These are phyloP conservation scores for Neofusicoccum ribis DNA, from an alignment of 2,329 filamentous ascomycete species.

Conservation along the genomic window DNA sequence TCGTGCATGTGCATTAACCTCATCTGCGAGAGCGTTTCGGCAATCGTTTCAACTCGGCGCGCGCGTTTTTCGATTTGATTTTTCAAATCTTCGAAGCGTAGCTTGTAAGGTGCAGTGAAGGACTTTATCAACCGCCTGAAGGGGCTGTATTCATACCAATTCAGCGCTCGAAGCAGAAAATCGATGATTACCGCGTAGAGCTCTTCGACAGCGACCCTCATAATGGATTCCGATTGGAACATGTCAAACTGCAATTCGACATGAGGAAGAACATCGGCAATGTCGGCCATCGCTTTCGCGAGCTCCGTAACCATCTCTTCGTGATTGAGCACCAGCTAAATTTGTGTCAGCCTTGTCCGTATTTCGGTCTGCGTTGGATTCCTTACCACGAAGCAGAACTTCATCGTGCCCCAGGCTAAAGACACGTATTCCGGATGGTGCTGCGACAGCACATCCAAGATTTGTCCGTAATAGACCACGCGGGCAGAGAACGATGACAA, in stretches of 20 bases:
- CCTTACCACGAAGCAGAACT: conserved; percentile 28
- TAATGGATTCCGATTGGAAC: conserved; percentile 20
- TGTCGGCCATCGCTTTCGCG: conserved; percentile 17
- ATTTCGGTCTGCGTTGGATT: background rate
- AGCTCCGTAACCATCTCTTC: conserved; percentile 17
- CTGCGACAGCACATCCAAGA: conserved; percentile 30
- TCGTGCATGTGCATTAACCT: conserved; percentile 6
- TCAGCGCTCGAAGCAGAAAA: conserved; percentile 16
- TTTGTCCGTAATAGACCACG: conserved; percentile 23
- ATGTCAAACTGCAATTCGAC: conserved; percentile 4
- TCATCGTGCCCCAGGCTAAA: conserved; percentile 33
- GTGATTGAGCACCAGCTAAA: conserved; percentile 21
- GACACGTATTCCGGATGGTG: conserved; percentile 34
- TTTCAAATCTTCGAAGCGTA: conserved; percentile 20
- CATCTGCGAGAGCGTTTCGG: too few species aligned
- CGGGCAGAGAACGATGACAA: too few species aligned
- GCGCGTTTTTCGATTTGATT: conserved; percentile 11
- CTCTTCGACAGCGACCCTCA: background rate
- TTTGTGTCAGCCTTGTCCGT: too few species aligned
- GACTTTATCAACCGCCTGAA: conserved; percentile 9
- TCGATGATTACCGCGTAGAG: conserved; percentile 22
- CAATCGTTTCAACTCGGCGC: background rate
- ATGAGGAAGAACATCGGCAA: conserved; percentile 20
- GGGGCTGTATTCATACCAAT: conserved; percentile 21
- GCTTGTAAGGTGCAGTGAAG: conserved; percentile 18